phyloP scores from a whole-genome alignment of 2,329 filamentous ascomycete genomes.

The Exophiala sideris region DNA sequence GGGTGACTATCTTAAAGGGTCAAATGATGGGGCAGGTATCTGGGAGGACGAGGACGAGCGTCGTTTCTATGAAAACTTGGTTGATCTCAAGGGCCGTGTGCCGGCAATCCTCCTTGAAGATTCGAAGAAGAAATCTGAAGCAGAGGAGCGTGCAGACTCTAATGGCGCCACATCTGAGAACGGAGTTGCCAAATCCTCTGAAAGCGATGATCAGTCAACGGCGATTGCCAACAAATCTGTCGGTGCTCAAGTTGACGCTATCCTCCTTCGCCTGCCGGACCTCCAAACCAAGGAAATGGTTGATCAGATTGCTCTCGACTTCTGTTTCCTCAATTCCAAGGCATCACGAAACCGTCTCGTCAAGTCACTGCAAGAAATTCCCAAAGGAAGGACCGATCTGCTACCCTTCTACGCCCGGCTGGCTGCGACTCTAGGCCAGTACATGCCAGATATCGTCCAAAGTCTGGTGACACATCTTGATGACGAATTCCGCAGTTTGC shows the following conservation, averaged over 20 bases:
- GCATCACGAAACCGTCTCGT: constrained; percentile 91
- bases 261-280: constrained; percentile 84
- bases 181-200: constrained; percentile 51
- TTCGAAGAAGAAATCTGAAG: constrained; percentile 80
- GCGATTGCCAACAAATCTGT: constrained; percentile 97
- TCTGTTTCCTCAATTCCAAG: constrained; percentile 98
- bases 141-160: constrained; percentile 79
- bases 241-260: constrained; percentile 89
- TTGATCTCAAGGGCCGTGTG: constrained; percentile 93
- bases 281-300: constrained; percentile 87
- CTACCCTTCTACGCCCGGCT: constrained; percentile 89
- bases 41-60: constrained; percentile 99
- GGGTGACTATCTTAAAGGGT: constrained; percentile 85
- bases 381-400: constrained; percentile 87
- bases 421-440: constrained; percentile 86
- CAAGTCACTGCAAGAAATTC: constrained; percentile 89
- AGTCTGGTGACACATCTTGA: constrained; percentile 89
- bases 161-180: constrained; percentile 41
- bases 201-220: constrained; percentile 79
- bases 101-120: constrained; percentile 92
- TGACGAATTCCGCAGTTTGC: constrained; percentile 92
- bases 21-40: constrained; percentile 86
- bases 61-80: constrained; percentile 94
- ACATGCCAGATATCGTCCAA: constrained; percentile 92
- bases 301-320: constrained; percentile 90